These are phyloP conservation scores for Asterochloris sp. DNA, from an alignment of 139 green algal species.

Conservation along the genomic window DNA sequence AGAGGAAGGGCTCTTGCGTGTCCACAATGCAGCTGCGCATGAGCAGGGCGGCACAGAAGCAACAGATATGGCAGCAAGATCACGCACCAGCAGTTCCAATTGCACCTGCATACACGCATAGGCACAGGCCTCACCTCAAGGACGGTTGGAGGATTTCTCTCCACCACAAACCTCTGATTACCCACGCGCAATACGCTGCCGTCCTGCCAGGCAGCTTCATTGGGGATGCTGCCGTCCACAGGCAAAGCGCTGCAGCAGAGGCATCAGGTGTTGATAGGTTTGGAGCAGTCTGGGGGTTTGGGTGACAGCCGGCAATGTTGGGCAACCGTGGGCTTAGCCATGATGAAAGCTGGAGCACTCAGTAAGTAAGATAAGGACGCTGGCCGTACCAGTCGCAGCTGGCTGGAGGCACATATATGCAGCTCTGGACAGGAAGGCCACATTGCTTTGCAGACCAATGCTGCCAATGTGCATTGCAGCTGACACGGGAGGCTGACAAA, in stretches of 20 bases:
- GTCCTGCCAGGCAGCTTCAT: constrained; percentile 63
- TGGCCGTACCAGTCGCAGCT: neutral
- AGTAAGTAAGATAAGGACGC: neutral
- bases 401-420: too few relatives aligned
- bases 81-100: neutral
- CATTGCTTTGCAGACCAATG: too few relatives aligned
- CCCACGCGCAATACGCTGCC: constrained; percentile 58
- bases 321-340: neutral
- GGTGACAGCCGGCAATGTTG: neutral
- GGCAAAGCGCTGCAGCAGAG: constrained; percentile 25
- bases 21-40: neutral
- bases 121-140: neutral
- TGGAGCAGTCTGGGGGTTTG: neutral
- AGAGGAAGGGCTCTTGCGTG: neutral
- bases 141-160: constrained; percentile 65
- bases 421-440: too few relatives aligned
- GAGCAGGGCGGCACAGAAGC: neutral
- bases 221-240: constrained; percentile 27
- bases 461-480: too few relatives aligned
- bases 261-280: neutral
- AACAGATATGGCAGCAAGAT: neutral
- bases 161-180: constrained; percentile 35
- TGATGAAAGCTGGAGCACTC: constrained; percentile 12
- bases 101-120: neutral
- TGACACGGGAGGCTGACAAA: too few relatives aligned